Conservation (phyloP, 768 basidiomycete species). For the Boletales sp. region DNA sequence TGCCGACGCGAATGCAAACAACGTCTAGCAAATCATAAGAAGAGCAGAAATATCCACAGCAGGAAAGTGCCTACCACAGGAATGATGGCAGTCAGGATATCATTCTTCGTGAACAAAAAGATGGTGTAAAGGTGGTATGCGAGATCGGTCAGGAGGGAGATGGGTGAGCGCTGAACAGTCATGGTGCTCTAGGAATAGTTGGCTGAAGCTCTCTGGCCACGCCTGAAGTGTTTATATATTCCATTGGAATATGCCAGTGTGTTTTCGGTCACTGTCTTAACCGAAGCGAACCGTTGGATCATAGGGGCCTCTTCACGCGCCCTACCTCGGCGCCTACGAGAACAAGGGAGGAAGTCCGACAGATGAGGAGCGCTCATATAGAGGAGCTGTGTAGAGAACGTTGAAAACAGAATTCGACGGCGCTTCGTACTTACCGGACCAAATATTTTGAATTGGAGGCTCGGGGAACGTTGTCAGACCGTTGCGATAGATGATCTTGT, state of each 20-base stretch:
- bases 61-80: conserved; percentile 38
- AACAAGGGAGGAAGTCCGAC: too few species aligned
- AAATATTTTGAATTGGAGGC: too few species aligned
- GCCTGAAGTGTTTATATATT: conserved; percentile 5
- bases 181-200: conserved; percentile 4
- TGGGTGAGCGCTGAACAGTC: conserved; percentile 13
- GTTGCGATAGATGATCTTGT: neutral
- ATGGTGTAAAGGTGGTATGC: conserved; percentile 25
- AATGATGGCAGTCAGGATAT: conserved; percentile 44
- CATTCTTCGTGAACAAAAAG: conserved; percentile 44
- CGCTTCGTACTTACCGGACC: neutral
- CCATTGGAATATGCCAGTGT: neutral
- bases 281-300: neutral
- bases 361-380: too few species aligned
- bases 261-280: conserved; percentile 1
- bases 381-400: too few species aligned
- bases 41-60: neutral
- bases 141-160: conserved; percentile 11
- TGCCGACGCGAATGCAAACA: conserved; percentile 33
- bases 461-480: neutral
- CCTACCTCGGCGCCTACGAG: too few species aligned
- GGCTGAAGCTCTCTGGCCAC: neutral
- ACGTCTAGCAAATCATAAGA: conserved; percentile 18
- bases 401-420: neutral
- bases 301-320: too few species aligned